Conservation (phyloP, 1,284 basidiomycete genomes). For the Cronartium quercuum region DNA sequence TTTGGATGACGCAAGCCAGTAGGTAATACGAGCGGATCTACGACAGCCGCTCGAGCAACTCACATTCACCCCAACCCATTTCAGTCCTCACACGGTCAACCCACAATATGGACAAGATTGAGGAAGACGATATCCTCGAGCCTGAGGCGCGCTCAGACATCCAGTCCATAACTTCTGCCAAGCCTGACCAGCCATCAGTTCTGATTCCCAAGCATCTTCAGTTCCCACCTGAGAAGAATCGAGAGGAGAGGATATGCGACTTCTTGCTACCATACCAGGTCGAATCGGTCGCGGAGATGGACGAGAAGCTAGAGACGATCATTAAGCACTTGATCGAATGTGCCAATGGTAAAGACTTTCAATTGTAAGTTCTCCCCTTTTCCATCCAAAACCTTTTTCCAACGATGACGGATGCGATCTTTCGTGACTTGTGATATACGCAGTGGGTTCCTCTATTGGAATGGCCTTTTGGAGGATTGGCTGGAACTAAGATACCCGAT, state of each 20-base stretch:
- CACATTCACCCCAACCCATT: too few species aligned
- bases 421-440: constrained; percentile 34
- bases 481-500: constrained; percentile 75
- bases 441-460: constrained; percentile 48
- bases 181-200: background rate
- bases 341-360: constrained; percentile 71
- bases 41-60: too few species aligned
- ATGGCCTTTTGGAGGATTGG: constrained; percentile 59
- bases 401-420: constrained; percentile 53
- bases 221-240: constrained; percentile 40
- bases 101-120: background rate
- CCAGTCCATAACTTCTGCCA: background rate
- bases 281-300: constrained; percentile 73
- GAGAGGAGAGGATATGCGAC: constrained; percentile 38
- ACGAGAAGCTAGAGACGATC: constrained; percentile 70
- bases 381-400: constrained; percentile 53
- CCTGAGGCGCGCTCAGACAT: background rate
- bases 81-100: too few species aligned
- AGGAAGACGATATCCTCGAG: background rate
- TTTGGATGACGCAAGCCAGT: too few species aligned
- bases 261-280: constrained; percentile 66
- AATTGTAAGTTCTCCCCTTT: constrained; percentile 55
- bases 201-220: constrained; percentile 26
- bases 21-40: too few species aligned
- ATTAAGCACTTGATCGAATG: constrained; percentile 67